phyloP scores from a whole-genome alignment of 257 asterid genomes.

The Fraxinus quadrangulata region DNA sequence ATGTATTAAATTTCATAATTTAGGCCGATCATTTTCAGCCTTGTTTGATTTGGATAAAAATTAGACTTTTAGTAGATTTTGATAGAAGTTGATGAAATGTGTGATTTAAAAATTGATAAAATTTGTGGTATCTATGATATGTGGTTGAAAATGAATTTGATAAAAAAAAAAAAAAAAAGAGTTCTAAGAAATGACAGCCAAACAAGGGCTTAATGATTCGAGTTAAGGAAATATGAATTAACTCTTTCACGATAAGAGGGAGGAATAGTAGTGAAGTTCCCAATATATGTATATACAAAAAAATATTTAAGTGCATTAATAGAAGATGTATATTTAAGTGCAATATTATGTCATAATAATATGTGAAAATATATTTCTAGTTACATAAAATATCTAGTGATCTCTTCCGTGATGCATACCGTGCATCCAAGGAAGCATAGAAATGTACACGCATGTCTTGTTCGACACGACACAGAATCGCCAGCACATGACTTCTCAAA shows the following conservation, averaged over 20 bases:
- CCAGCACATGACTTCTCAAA: neutral
- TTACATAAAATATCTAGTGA: neutral
- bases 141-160: no score
- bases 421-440: neutral
- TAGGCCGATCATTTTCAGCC: neutral
- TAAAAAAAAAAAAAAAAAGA: no score
- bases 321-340: neutral
- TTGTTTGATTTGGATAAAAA: no score
- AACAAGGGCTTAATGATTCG: neutral
- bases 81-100: no score
- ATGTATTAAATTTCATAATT: neutral
- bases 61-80: no score
- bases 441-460: no score
- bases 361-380: neutral
- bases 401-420: neutral
- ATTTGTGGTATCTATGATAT: no score
- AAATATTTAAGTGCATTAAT: neutral
- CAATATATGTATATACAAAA: neutral
- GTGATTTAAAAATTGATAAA: no score
- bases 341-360: neutral
- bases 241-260: neutral
- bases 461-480: neutral
- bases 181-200: no score
- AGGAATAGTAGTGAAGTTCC: neutral
- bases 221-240: neutral